Conservation (phyloP, 2,329 filamentous ascomycete genomes). For the Lasiodiplodia hormozganensis region DNA sequence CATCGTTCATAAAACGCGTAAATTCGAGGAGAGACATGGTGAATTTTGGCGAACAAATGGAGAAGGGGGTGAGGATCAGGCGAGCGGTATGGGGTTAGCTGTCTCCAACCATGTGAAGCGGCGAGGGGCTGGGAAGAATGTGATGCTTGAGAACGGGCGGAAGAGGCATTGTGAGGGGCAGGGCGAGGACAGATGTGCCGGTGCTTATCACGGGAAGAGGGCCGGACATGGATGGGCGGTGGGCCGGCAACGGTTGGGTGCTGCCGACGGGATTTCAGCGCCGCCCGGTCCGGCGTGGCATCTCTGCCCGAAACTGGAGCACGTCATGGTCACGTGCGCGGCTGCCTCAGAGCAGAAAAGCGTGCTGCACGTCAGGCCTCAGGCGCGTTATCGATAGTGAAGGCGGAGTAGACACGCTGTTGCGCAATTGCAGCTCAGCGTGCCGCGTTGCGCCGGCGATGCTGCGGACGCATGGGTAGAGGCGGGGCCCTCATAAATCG, state of each 20-base stretch:
- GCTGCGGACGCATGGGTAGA: not conserved
- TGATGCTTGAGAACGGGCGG: no score
- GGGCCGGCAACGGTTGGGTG: conserved; percentile 15
- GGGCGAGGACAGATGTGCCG: conserved; percentile 1
- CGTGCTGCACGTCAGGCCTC: not conserved
- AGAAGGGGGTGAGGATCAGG: not conserved
- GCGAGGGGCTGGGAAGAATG: not conserved
- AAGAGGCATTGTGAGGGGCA: not conserved
- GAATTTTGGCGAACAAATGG: not conserved
- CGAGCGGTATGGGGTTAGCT: not conserved
- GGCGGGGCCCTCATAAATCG: not conserved
- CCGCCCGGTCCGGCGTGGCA: not conserved
- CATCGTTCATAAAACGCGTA: conserved; percentile 30
- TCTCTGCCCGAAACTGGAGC: not conserved
- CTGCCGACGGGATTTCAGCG: conserved; percentile 7
- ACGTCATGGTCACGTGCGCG: conserved; percentile 2
- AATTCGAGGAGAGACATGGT: conserved; percentile 28
- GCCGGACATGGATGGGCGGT: not conserved
- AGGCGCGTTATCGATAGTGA: not conserved
- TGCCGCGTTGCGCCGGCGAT: not conserved
- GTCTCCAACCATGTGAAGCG: not conserved
- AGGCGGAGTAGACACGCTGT: no score
- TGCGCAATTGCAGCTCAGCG: not conserved
- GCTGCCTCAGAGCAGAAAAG: not conserved
- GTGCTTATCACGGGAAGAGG: conserved; percentile 7